Percentiles rank a stretch among this genome's conserved stretches.
These are phyloP conservation scores for Mortierella sp. DNA, from an alignment of 371 early-diverging fungal species.

Conservation along the genomic window DNA sequence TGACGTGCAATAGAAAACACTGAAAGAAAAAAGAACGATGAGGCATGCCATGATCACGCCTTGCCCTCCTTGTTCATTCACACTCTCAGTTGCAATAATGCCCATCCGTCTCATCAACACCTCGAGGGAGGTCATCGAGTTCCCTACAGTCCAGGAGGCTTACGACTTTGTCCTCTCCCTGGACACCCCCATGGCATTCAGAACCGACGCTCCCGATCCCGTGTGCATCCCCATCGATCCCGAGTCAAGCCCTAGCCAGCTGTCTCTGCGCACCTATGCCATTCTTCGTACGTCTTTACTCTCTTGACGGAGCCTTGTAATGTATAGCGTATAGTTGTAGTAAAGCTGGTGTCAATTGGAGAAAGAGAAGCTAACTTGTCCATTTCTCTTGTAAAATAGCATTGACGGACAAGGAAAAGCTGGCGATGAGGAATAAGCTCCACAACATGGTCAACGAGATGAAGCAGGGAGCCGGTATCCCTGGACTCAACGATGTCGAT, in stretches of 20 bases:
- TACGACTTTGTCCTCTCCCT: constrained; percentile 52
- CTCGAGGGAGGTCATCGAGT: constrained; percentile 52
- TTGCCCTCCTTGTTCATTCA: not conserved
- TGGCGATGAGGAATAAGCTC: constrained; percentile 38
- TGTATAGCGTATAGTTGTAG: not conserved
- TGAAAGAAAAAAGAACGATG: not conserved
- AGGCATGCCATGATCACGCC: not conserved
- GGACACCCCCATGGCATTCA: constrained; percentile 55
- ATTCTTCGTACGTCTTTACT: constrained; percentile 40
- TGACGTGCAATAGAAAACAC: constrained; percentile 4
- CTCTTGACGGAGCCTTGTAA: not conserved
- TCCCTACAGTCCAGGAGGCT: constrained; percentile 46
- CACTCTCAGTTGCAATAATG: constrained; percentile 27
- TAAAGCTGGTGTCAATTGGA: not conserved
- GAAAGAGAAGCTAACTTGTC: not conserved
- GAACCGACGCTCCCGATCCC: constrained; percentile 50
- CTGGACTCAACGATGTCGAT: constrained; percentile 42
- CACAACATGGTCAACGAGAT: constrained; percentile 52
- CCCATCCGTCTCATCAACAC: constrained; percentile 51
- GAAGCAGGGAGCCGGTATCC: constrained; percentile 49
- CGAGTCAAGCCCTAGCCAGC: constrained; percentile 45
- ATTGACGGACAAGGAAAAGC: constrained; percentile 50
- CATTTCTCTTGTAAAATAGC: constrained; percentile 8
- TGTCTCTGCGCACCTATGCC: constrained; percentile 50
- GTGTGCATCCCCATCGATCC: constrained; percentile 56